Evolutionary conservation across 306 rosid genomes (phyloP), one percentile per base, ranked within the genome.

Genomic region (Castanea crenata): DNA sequence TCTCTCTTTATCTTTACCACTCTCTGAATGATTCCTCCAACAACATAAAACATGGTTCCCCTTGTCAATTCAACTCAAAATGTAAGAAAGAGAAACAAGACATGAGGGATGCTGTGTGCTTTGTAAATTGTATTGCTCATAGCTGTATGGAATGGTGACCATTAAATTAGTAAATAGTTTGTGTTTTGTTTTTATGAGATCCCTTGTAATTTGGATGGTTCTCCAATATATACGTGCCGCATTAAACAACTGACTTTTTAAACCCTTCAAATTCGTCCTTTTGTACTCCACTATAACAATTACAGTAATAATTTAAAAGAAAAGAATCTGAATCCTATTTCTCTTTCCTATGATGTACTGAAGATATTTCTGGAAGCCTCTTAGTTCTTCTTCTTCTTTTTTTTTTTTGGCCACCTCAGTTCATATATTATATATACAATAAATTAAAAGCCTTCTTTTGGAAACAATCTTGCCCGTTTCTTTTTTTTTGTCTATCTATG

Each of bases 131-230:
- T 38, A 2, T 11, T 7, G 46, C 46, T 38, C 46, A 74, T 58
- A 59, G 76, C 87, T 81, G 68, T 71, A 84, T 80, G 78, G 67
- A 89, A 87, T 78, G 52, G 71, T 59, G 69, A 63, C 86, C 91
- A 86, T 83, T 65, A 84, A 65, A 83, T 79, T 73, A 77, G 80
- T 59, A 55, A 81, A 86, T 72, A 70, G 38, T 59, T 64, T 19
- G 15, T 77, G 78, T 84, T 32, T 86, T 76, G 54, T 2, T 38
- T 38, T 38, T 7, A 38, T 27, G 4, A 67, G 85, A 80, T 84
- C 67, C 81, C 78, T 25, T 63, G 18, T 55, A 38, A 76, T 71
- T 78, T 67, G n/a, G 68, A 80, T 74, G 89, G 85, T 74, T 83
- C 69, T 81, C 77, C 1, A 25, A 3, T 5, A 16, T 27, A 5